A percentile compares a stretch with the other conserved stretches of the same genome.
Evolutionary conservation across 208 protist genomes (phyloP).

Genomic region (Phytomonas francai): DNA sequence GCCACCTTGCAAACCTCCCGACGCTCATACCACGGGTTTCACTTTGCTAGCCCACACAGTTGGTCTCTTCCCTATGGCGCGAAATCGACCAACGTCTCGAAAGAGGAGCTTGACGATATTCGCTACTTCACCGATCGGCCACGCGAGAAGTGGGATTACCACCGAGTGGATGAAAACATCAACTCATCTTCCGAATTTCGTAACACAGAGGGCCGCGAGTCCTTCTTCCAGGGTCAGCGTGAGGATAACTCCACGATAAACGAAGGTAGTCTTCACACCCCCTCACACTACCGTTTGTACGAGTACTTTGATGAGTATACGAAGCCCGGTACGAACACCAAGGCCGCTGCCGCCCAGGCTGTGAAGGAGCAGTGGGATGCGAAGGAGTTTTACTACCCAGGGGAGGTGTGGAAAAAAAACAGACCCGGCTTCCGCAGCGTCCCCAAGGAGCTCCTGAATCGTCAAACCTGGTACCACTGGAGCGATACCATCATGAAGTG

Average conservation of each 20-base stretch:
- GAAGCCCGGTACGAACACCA: constrained; percentile 69
- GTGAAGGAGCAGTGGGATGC: constrained; percentile 87
- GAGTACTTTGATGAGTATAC: constrained; percentile 89
- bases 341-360: constrained; percentile 64
- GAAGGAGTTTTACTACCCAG: constrained; percentile 86
- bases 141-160: constrained; percentile 79
- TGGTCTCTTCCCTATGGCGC: constrained; percentile 66
- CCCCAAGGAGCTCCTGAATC: constrained; percentile 81
- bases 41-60: constrained; percentile 70
- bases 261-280: constrained; percentile 68
- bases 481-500: constrained; percentile 75
- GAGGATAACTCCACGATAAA: constrained; percentile 68
- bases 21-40: constrained; percentile 63
- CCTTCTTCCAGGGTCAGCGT: constrained; percentile 65
- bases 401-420: constrained; percentile 80
- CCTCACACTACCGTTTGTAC: constrained; percentile 75
- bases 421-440: constrained; percentile 79
- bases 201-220: constrained; percentile 45
- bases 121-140: constrained; percentile 62
- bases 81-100: constrained; percentile 41
- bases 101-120: constrained; percentile 62
- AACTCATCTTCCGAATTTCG: constrained; percentile 78
- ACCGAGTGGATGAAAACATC: constrained; percentile 85
- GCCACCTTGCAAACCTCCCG: neutral
- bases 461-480: constrained; percentile 88